Base-by-base conservation (phyloP, 768 basidiomycete genomes). In the Gyrodon lividus region DNA sequence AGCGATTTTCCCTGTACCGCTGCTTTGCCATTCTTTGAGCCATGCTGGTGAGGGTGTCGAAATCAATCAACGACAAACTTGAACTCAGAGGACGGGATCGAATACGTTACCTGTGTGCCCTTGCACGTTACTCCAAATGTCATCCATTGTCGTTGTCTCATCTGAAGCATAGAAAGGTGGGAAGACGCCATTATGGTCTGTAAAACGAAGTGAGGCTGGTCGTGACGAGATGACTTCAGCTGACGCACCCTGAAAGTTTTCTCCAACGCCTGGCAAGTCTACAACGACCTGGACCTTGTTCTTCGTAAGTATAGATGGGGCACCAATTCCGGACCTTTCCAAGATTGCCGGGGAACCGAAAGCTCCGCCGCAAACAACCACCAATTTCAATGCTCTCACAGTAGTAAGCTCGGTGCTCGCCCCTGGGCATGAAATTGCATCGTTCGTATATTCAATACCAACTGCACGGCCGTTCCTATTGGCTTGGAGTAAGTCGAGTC, bases 191-290 rank as follows among this genome's bases (percentile, higher is more conserved):
- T 63, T 53, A 48, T 72, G 70, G 70, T 76, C 52, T 72, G 34
- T 4, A 28, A 19, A 28, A 24, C 6, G 26, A 13, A 1, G 6
- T 7, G 1, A 24, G 9, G n/a, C n/a, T 24, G 22, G 6, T 13
- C 30, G 17, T 33, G n/a, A 30, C 4, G 5, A 34, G 34, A 2
- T 2, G 3, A n/a, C 4, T 2, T 1, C 3, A 20, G 0, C 0
- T 17, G 16, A 57, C 66, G 34, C 46, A 78, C 81, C 82, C 56
- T 77, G 73, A 46, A 79, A 82, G 55, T 89, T 80, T 61, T 86
- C 84, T 10, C 90, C 89, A 0, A 94, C 89, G 6, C 85, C 87
- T 5, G 87, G 87, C 6, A 91, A 77, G 47, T 89, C 82, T 9
- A 87, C 75, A 9, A 80, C 39, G 48, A 75, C 69, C 7, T 60